Conservation (phyloP, 2,329 filamentous ascomycete species). For the Cercospora brassicicola region DNA sequence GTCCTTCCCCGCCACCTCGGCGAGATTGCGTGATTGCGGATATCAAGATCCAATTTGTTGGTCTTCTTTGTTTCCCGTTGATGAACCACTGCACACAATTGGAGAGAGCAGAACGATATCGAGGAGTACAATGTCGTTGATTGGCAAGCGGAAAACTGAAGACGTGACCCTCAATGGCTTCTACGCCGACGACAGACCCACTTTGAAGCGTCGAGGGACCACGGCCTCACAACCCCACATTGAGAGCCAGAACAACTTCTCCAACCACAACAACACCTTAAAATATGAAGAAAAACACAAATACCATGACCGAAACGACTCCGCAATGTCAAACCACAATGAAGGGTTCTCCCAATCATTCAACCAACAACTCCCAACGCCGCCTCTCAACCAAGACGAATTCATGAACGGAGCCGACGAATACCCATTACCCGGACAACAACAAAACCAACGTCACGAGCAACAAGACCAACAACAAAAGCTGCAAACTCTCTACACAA, state of each 20-base stretch:
- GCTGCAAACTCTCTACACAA: background rate
- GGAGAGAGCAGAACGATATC: background rate
- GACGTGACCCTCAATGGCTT: slow-evolving; percentile 5
- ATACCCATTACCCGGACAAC: background rate
- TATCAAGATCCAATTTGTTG: background rate
- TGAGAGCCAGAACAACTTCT: background rate
- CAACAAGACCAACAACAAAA: background rate
- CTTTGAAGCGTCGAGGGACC: slow-evolving; percentile 9
- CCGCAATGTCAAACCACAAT: background rate
- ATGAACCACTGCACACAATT: background rate
- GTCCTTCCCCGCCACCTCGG: slow-evolving; percentile 2
- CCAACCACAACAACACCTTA: background rate
- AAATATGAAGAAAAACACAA: background rate
- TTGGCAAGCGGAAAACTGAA: slow-evolving; percentile 8
- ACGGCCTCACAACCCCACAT: background rate
- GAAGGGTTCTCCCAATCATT: background rate
- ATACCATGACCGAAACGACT: background rate
- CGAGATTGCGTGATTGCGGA: slow-evolving; percentile 1
- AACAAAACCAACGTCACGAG: background rate
- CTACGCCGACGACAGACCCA: slow-evolving; percentile 8
- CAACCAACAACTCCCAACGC: background rate
- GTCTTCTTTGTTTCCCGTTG: background rate
- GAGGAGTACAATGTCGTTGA: background rate
- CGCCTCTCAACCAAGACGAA: slow-evolving; percentile 2
- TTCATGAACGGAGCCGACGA: background rate